These are phyloP conservation scores for Ogataea methylovora DNA, from an alignment of 805 yeast species.

Conservation along the genomic window DNA sequence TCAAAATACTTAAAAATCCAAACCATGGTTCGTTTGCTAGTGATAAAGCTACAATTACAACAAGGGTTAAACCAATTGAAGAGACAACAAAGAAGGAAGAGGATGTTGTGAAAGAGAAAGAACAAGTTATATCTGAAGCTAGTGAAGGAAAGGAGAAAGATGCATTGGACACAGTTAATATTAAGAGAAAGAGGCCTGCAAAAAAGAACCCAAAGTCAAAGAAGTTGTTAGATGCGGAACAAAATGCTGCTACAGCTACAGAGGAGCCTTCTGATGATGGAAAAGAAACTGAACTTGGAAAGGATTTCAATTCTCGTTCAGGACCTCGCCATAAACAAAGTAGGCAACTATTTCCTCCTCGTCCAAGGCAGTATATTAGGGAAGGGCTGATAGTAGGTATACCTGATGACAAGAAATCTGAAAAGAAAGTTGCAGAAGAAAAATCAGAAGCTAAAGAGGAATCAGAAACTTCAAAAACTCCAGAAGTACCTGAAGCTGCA, in stretches of 20 bases:
- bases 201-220: no score
- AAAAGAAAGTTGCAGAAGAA: not conserved
- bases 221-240: no score
- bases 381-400: no score
- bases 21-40: not conserved
- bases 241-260: not conserved
- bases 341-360: no score
- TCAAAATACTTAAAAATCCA: not conserved
- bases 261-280: not conserved
- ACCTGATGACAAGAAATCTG: no score
- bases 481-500: conserved; percentile 4
- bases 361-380: no score
- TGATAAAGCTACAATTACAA: not conserved
- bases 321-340: no score
- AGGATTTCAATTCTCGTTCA: no score
- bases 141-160: no score
- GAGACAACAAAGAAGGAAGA: conserved; percentile 1
- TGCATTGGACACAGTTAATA: no score
- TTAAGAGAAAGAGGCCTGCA: no score
- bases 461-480: conserved; percentile 1
- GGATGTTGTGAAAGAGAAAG: not conserved
- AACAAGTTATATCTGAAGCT: not conserved
- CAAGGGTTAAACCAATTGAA: not conserved
- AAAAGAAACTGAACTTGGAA: no score
- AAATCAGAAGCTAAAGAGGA: not conserved